Conservation (phyloP, 169 alveolate genomes). For the Eimeria maxima region DNA sequence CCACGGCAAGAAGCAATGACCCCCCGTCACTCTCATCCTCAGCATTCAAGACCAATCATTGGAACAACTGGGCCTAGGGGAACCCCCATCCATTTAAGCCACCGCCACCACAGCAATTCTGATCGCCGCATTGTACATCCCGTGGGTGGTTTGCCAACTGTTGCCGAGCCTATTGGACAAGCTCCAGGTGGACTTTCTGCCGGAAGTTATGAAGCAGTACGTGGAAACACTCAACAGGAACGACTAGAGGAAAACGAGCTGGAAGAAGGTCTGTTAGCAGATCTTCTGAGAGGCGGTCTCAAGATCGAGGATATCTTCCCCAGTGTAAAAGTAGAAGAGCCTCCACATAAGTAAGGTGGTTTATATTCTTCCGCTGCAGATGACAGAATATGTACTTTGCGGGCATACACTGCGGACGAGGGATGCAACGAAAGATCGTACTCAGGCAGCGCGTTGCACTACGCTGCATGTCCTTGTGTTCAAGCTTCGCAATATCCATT, state of each 20-base stretch:
- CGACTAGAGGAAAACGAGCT: neutral
- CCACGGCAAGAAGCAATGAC: neutral
- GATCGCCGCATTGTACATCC: neutral
- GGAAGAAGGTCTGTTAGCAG: neutral
- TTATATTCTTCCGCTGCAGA: neutral
- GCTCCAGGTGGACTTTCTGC: neutral
- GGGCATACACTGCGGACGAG: neutral
- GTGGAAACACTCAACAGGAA: neutral
- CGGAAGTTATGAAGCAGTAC: neutral
- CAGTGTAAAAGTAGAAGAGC: neutral
- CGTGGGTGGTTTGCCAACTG: neutral
- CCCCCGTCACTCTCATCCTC: neutral
- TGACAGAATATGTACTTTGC: neutral
- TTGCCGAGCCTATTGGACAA: neutral
- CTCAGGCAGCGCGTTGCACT: neutral
- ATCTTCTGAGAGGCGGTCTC: constrained; percentile 5
- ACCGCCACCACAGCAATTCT: neutral
- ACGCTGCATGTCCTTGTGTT: neutral
- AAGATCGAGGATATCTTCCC: neutral
- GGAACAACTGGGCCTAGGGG: neutral
- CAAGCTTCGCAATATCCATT: neutral
- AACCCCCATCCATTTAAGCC: neutral
- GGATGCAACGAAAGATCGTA: neutral
- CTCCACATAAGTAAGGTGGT: neutral
- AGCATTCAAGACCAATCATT: neutral